phyloP scores from a whole-genome alignment of 257 asterid species.

The Przewalskia tangutica region DNA sequence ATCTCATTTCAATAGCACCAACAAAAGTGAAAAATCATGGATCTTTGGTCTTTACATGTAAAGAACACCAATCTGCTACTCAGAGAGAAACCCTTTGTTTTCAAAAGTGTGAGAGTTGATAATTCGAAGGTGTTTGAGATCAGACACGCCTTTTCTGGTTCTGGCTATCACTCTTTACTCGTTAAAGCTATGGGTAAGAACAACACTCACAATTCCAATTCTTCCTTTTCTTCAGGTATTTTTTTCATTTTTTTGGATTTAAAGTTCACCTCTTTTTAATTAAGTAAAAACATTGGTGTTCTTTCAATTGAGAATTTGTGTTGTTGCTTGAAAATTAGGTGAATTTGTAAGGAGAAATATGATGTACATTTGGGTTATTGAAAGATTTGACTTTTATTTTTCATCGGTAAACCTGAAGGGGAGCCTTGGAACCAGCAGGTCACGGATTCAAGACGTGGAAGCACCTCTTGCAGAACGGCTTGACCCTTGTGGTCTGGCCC shows the following conservation, averaged over 20 bases:
- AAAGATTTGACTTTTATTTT: background rate
- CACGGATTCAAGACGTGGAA: too few relatives aligned
- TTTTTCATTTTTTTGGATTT: background rate
- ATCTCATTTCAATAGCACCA: too few relatives aligned
- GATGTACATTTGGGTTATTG: background rate
- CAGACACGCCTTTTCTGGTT: conserved; percentile 12
- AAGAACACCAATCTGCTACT: conserved; percentile 28
- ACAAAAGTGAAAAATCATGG: conserved; percentile 18
- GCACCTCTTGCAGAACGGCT: too few relatives aligned
- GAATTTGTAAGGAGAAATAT: background rate
- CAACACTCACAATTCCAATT: conserved; percentile 41
- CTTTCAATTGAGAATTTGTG: background rate
- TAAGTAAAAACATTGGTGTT: background rate
- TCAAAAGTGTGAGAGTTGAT: conserved; percentile 18
- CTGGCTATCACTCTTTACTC: conserved; percentile 25
- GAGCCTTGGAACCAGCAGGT: too few relatives aligned
- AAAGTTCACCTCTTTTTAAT: background rate
- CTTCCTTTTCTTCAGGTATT: conserved; percentile 49
- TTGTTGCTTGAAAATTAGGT: background rate
- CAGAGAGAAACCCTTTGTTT: conserved; percentile 41
- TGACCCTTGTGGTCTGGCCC: too few relatives aligned
- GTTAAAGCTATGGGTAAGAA: conserved; percentile 57
- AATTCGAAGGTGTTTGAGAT: conserved; percentile 23
- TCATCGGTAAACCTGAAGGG: background rate
- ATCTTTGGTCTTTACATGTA: conserved; percentile 42